These are phyloP conservation scores for Amanita muscaria DNA, from an alignment of 768 basidiomycete species.

Conservation along the genomic window DNA sequence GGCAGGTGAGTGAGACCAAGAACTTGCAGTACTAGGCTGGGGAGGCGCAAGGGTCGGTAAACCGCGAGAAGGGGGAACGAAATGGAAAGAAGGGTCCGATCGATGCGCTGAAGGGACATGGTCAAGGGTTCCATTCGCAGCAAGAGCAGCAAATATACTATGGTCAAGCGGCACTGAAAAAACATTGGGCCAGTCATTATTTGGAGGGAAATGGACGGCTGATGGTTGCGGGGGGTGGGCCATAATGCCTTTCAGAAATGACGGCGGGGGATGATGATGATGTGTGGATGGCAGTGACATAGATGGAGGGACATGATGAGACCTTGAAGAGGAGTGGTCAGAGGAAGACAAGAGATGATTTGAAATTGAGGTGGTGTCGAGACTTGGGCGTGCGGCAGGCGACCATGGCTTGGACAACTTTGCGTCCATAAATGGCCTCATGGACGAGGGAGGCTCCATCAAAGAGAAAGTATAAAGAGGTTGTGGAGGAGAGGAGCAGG, in stretches of 20 bases:
- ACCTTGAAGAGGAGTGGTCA: not conserved
- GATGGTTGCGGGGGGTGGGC: slow-evolving; percentile 10
- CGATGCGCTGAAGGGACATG: slow-evolving; percentile 22
- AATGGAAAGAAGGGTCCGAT: slow-evolving; percentile 27
- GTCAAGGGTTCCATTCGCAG: slow-evolving; percentile 48
- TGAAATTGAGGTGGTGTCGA: not conserved
- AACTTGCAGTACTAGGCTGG: slow-evolving; percentile 6
- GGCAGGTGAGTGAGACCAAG: slow-evolving; percentile 23
- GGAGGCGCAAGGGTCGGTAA: not conserved
- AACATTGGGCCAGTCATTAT: slow-evolving; percentile 43
- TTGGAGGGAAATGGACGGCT: slow-evolving; percentile 17
- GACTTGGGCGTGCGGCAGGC: not conserved
- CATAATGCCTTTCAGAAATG: not conserved
- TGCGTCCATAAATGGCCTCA: slow-evolving; percentile 1
- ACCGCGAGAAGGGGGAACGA: not conserved
- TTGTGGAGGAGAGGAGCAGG: not conserved
- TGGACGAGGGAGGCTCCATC: slow-evolving; percentile 2
- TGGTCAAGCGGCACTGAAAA: slow-evolving; percentile 60
- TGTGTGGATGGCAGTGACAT: slow-evolving; percentile 8
- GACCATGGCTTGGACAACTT: slow-evolving; percentile 7
- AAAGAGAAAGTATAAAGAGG: not conserved
- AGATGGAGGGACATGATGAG: slow-evolving; percentile 2
- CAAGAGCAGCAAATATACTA: slow-evolving; percentile 49
- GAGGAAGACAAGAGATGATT: not conserved
- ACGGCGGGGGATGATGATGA: slow-evolving; percentile 6